Percentiles rank a stretch among this genome's conserved stretches.
Conservation (phyloP, 2,329 filamentous ascomycete genomes). For the Aspergillus calidoustus region DNA sequence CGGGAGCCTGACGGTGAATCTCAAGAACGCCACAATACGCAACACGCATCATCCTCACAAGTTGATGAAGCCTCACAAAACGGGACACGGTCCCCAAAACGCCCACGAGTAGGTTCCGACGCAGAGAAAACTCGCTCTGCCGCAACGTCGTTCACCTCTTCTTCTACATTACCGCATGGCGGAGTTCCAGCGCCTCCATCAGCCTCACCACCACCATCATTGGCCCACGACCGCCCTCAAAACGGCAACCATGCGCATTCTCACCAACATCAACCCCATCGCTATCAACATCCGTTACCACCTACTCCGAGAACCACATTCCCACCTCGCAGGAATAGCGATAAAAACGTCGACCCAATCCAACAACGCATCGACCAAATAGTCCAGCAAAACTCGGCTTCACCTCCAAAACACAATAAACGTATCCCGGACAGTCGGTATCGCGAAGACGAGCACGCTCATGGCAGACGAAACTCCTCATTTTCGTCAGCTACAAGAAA, state of each 20-base stretch:
- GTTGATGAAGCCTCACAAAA: conserved; percentile 25
- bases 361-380: conserved; percentile 45
- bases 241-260: conserved; percentile 26
- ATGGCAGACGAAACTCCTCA: conserved; percentile 21
- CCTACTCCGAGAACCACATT: conserved; percentile 23
- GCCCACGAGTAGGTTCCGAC: conserved; percentile 37
- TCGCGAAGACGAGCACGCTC: conserved; percentile 25
- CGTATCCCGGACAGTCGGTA: conserved; percentile 24
- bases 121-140: conserved; percentile 19
- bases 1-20: conserved; percentile 39
- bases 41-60: conserved; percentile 15
- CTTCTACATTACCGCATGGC: not conserved
- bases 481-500: conserved; percentile 10
- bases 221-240: conserved; percentile 20
- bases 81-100: conserved; percentile 42
- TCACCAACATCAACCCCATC: conserved; percentile 22
- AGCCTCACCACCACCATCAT: conserved; percentile 12
- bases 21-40: conserved; percentile 16
- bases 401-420: conserved; percentile 19
- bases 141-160: conserved; percentile 17
- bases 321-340: conserved; percentile 22
- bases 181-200: conserved; percentile 4
- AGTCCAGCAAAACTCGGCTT: conserved; percentile 33
- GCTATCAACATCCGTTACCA: conserved; percentile 28
- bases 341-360: conserved; percentile 34